Conservation (phyloP, 352 stramenopile genomes). For the Globisporangium parvum region DNA sequence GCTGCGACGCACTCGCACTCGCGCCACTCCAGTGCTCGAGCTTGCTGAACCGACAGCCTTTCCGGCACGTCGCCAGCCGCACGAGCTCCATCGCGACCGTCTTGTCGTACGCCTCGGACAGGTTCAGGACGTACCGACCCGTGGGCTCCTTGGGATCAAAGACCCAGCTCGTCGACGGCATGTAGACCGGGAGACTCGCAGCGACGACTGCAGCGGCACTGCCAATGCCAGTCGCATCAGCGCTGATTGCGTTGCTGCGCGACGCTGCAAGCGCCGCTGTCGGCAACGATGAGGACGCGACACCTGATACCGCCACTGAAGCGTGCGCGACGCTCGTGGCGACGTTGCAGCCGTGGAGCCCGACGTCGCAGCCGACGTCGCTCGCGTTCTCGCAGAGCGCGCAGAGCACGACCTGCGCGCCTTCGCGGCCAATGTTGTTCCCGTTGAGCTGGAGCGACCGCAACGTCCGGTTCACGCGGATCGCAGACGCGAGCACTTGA, state of each 20-base stretch:
- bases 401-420: constrained; percentile 59
- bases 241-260: no score
- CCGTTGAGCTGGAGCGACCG: constrained; percentile 63
- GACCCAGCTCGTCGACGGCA: constrained; percentile 25
- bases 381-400: constrained; percentile 54
- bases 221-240: neutral
- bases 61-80: constrained; percentile 60
- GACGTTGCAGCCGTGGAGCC: constrained; percentile 61
- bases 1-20: neutral
- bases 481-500: constrained; percentile 59
- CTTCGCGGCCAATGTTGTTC: constrained; percentile 69
- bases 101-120: constrained; percentile 67
- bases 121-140: constrained; percentile 58
- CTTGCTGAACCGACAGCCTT: constrained; percentile 64
- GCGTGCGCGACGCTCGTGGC: constrained; percentile 19
- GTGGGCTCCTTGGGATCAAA: constrained; percentile 74
- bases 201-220: neutral
- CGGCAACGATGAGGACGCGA: neutral
- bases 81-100: constrained; percentile 75
- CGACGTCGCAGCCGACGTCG: constrained; percentile 45
- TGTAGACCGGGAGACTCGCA: constrained; percentile 35
- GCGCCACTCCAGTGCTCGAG: constrained; percentile 42
- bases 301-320: neutral
- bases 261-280: no score
- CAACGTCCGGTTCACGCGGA: constrained; percentile 55